These are phyloP conservation scores for Brassica incana DNA, from an alignment of 345 rosid genomes.

Conservation along the genomic window DNA sequence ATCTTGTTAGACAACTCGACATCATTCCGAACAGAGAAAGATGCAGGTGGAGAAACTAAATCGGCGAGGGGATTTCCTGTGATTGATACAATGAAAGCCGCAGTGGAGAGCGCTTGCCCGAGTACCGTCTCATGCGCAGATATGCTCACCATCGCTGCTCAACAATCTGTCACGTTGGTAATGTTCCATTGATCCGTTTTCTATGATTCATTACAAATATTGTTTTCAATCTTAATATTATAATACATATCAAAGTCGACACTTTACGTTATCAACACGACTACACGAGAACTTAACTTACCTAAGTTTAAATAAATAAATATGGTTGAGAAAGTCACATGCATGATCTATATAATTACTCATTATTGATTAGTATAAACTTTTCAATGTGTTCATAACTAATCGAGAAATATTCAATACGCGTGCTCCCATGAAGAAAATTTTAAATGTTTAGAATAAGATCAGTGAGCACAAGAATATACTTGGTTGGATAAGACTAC, in stretches of 20 bases:
- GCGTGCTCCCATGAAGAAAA: slow-evolving; percentile 13
- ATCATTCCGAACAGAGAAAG: slow-evolving; percentile 55
- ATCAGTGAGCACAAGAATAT: background rate
- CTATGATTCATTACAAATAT: background rate
- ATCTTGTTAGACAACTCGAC: slow-evolving; percentile 56
- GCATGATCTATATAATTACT: background rate
- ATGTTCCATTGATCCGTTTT: background rate
- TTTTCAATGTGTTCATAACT: slow-evolving; percentile 1
- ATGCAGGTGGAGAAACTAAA: slow-evolving; percentile 41
- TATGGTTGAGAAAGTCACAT: background rate
- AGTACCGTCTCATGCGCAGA: slow-evolving; percentile 69
- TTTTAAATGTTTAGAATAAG: background rate
- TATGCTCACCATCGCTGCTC: slow-evolving; percentile 63
- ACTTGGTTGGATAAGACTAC: background rate
- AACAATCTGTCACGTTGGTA: slow-evolving; percentile 62
- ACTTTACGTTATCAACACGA: background rate
- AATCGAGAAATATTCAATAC: background rate
- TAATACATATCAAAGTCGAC: background rate
- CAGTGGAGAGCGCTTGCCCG: slow-evolving; percentile 56
- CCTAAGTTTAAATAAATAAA: background rate
- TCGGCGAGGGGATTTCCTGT: slow-evolving; percentile 62
- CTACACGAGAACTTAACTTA: background rate
- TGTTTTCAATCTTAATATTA: background rate
- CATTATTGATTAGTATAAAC: background rate
- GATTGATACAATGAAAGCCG: slow-evolving; percentile 58